Evolutionary conservation across 2,329 filamentous ascomycete genomes (phyloP).

Genomic region (Penicillium hordei): DNA sequence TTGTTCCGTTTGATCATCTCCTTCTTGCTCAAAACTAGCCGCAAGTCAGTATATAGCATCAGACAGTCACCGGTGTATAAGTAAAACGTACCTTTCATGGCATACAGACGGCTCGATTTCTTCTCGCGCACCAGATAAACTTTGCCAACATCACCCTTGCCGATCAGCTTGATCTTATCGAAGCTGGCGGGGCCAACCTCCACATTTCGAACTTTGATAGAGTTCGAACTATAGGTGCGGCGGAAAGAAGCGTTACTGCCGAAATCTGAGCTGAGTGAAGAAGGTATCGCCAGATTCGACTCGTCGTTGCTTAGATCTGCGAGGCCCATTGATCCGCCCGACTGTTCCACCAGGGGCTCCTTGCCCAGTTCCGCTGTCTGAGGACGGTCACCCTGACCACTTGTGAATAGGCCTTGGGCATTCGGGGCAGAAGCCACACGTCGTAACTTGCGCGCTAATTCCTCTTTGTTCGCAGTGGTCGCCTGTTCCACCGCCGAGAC

Average conservation of each 20-base stretch:
- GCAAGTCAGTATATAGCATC: constrained; percentile 39
- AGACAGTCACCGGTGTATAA: not conserved
- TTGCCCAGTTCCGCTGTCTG: constrained; percentile 84
- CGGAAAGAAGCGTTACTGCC: constrained; percentile 74
- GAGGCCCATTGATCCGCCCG: constrained; percentile 54
- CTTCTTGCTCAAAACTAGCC: constrained; percentile 91
- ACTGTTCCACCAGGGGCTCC: constrained; percentile 67
- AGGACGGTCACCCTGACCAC: constrained; percentile 65
- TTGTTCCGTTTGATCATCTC: constrained; percentile 99
- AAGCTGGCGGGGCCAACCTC: constrained; percentile 95
- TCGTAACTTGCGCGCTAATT: constrained; percentile 86
- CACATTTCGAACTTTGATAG: constrained; percentile 96
- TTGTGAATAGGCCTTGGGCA: constrained; percentile 83
- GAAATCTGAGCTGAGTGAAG: constrained; percentile 52
- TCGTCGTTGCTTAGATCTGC: constrained; percentile 45
- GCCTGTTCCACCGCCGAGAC: constrained; percentile 66
- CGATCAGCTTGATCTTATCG: constrained; percentile 99
- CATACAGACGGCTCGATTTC: constrained; percentile 92
- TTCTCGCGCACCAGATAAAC: constrained; percentile 97
- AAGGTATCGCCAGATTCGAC: constrained; percentile 32
- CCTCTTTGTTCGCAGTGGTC: constrained; percentile 82
- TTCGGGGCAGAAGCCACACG: constrained; percentile 96
- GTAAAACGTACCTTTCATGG: constrained; percentile 82
- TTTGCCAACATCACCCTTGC: constrained; percentile 97
- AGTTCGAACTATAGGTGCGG: constrained; percentile 97